A percentile compares a stretch with the other conserved stretches of the same genome.
Evolutionary conservation across 129 eudicot species (phyloP).

Genomic region (Rutidosis leptorrhynchoides): DNA sequence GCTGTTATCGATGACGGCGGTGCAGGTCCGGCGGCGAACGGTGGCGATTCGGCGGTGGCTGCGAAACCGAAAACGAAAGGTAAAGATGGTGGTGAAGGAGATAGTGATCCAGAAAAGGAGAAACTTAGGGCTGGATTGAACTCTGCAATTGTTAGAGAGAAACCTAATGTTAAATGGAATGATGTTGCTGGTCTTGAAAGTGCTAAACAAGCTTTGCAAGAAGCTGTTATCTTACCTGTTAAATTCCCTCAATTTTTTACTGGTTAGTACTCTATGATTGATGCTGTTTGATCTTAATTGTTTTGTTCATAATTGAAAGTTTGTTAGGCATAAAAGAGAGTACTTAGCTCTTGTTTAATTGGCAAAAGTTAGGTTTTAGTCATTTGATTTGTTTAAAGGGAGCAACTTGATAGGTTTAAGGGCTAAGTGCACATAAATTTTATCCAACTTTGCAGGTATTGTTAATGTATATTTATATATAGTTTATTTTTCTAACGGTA

Average conservation of each 20-base stretch:
- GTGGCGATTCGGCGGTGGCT: conserved; percentile 60
- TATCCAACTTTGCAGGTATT: no score
- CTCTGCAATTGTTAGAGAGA: conserved; percentile 68
- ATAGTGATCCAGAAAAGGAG: conserved; percentile 57
- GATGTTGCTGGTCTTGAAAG: conserved; percentile 84
- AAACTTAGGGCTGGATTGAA: conserved; percentile 68
- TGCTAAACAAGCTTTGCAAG: conserved; percentile 81
- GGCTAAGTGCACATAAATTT: background rate
- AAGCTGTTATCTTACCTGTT: conserved; percentile 74
- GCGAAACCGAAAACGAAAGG: conserved; percentile 51
- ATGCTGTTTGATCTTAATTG: background rate
- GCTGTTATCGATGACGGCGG: conserved; percentile 67
- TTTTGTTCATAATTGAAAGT: background rate
- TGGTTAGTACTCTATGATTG: conserved; percentile 39
- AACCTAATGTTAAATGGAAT: conserved; percentile 80
- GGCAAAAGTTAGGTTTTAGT: background rate
- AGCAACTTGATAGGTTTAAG: background rate
- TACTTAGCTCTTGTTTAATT: background rate
- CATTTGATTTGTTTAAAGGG: background rate
- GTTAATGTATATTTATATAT: no score
- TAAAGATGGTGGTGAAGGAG: conserved; percentile 37
- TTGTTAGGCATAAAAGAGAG: no score
- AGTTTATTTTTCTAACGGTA: background rate
- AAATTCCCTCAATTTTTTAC: conserved; percentile 78
- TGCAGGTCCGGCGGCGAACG: conserved; percentile 43